A percentile compares a stretch with the other conserved stretches of the same genome.
These are phyloP conservation scores for Heterococcus sp. DNA, from an alignment of 108 stramenopile genomes.

Conservation along the genomic window DNA sequence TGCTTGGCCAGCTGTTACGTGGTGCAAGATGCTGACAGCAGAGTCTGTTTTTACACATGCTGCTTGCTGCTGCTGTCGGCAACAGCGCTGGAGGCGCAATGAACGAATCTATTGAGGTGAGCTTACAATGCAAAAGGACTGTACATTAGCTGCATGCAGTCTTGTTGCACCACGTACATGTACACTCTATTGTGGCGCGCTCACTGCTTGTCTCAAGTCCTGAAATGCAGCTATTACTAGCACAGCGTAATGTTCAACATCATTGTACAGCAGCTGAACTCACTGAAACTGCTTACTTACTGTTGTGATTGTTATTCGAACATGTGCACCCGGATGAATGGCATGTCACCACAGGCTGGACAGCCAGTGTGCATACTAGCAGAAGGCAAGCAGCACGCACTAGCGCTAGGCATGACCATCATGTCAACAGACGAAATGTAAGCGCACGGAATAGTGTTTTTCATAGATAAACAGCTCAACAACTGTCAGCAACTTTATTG, in stretches of 20 bases:
- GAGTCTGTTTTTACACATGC: not conserved
- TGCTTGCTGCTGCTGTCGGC: not conserved
- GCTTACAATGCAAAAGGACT: not conserved
- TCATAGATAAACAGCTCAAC: not conserved
- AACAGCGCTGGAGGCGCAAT: not conserved
- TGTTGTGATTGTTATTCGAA: too few relatives aligned
- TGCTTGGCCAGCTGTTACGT: not conserved
- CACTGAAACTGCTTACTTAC: not conserved
- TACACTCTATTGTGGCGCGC: too few relatives aligned
- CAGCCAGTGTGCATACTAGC: conserved; percentile 69
- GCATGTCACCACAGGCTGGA: conserved; percentile 1
- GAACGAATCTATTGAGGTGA: not conserved
- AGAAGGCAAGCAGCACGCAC: conserved; percentile 86
- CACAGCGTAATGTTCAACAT: not conserved
- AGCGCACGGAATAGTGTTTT: conserved; percentile 10
- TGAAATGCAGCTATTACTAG: not conserved
- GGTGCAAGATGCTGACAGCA: conserved; percentile 21
- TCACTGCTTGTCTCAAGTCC: not conserved
- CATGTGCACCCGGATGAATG: too few relatives aligned
- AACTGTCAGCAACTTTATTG: not conserved
- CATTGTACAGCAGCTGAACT: not conserved
- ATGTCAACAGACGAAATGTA: conserved; percentile 83
- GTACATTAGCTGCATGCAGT: not conserved
- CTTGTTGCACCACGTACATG: not conserved
- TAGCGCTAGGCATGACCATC: conserved; percentile 83